Evolutionary conservation across 1,139 yeast genomes (phyloP).

Genomic region (Geotrichum siamense): DNA sequence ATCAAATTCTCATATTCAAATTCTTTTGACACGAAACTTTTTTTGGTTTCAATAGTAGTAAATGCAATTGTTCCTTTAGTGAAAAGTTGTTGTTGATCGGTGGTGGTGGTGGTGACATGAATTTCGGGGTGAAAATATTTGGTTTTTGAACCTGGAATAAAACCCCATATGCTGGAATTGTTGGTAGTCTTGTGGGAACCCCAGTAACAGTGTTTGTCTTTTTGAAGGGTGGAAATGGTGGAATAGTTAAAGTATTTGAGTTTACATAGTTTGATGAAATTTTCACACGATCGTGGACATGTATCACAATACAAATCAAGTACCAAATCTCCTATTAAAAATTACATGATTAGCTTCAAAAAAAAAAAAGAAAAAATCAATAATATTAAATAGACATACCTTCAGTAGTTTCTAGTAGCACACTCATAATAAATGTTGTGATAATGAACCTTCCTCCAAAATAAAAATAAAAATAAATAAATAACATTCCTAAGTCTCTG

Average conservation of each 20-base stretch:
- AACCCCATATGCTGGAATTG: too few relatives aligned
- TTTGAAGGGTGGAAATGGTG: constrained; percentile 42
- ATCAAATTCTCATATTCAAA: constrained; percentile 17
- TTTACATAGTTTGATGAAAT: constrained; percentile 52
- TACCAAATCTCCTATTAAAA: constrained; percentile 40
- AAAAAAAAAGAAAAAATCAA: background rate
- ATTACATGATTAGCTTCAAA: background rate
- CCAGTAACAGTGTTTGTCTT: constrained; percentile 25
- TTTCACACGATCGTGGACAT: constrained; percentile 39
- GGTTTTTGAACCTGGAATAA: too few relatives aligned
- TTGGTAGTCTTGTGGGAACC: background rate
- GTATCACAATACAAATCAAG: constrained; percentile 43
- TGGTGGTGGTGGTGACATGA: too few relatives aligned
- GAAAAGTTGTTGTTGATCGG: too few relatives aligned
- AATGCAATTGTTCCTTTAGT: constrained; percentile 18
- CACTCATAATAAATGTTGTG: constrained; percentile 41
- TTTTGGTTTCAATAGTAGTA: constrained; percentile 10
- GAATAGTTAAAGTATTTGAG: constrained; percentile 47
- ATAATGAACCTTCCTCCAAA: too few relatives aligned
- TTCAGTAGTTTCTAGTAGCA: constrained; percentile 48
- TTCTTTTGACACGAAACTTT: background rate
- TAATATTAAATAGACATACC: constrained; percentile 33
- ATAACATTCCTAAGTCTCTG: background rate
- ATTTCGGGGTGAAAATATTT: too few relatives aligned
- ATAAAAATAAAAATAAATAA: too few relatives aligned